Evolutionary conservation across 2,329 filamentous ascomycete genomes (phyloP).

Genomic region (Aspergillus bombycis): DNA sequence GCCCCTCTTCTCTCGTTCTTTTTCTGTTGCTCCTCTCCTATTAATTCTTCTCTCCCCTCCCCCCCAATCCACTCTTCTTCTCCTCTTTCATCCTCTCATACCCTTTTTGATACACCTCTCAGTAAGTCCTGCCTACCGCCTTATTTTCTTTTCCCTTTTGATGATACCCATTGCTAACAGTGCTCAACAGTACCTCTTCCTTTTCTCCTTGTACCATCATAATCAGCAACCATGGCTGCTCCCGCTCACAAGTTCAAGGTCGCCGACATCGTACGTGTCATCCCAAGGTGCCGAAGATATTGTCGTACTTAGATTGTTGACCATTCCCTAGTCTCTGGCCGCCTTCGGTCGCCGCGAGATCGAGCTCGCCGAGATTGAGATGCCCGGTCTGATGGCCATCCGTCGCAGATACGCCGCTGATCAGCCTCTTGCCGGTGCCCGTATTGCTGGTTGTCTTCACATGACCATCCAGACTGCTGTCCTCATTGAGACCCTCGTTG

Average conservation of each 20-base stretch:
- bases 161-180: constrained; percentile 8
- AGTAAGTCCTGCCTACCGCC: neutral
- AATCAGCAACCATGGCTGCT: constrained; percentile 59
- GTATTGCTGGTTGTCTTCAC: constrained; percentile 97
- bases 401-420: constrained; percentile 87
- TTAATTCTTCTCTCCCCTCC: constrained; percentile 14
- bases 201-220: constrained; percentile 1
- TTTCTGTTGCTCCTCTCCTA: constrained; percentile 15
- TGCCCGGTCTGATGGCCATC: constrained; percentile 97
- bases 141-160: constrained; percentile 1
- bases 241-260: constrained; percentile 97
- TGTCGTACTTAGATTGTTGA: constrained; percentile 8
- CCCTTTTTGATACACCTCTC: neutral
- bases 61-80: constrained; percentile 9
- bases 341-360: constrained; percentile 99
- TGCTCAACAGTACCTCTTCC: constrained; percentile 7
- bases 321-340: constrained; percentile 68
- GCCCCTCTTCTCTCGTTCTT: constrained; percentile 14
- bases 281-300: constrained; percentile 1
- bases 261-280: constrained; percentile 75
- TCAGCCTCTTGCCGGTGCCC: constrained; percentile 91
- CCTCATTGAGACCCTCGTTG: constrained; percentile 94
- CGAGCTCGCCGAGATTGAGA: constrained; percentile 92
- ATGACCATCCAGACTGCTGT: constrained; percentile 99
- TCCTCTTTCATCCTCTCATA: constrained; percentile 6